Base-by-base conservation (phyloP, 2,329 filamentous ascomycete species). In the Epichloe bromicola region DNA sequence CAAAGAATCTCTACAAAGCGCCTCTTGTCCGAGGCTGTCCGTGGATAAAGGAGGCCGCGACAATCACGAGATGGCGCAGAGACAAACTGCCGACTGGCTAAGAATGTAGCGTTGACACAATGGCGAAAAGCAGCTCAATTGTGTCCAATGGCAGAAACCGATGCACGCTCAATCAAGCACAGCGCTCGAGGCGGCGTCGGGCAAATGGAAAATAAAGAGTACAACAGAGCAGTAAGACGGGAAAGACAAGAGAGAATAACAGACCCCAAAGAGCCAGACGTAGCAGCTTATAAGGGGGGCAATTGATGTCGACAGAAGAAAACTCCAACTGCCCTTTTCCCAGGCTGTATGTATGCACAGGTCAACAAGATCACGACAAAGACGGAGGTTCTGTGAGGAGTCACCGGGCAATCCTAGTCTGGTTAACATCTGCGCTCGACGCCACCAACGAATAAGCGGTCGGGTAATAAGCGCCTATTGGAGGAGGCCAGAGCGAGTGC, bases 361-460 rank as follows among this genome's bases (percentile, higher is more conserved):
- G 33, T 20, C 30, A 8, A 30, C 4, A 8, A 48, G 26, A 33
- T 20, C 20, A 12, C 15, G 23, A 44, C 14, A 4, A 30, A 20
- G 34, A 39, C 43, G 17, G 15, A 23, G 15, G 12, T 23, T 23
- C 17, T n/a, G 38, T 7, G 53, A 53, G 43, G 53, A 55, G 53
- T 53, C 49, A 54, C 48, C 46, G 48, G 38, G 49, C 12, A 37
- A 51, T 45, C 47, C 44, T 30, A 41, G n/a, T 36, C 33, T 17
- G 49, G 41, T 15, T 15, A 47, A 54, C 40, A 30, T 34, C 38
- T 41, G 19, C 12, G 47, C 37, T 45, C 20, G 33, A 52, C 43
- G 40, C 39, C 47, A 47, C 47, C 33, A 50, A 30, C 47, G 36
- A 46, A 33, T 46, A 23, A 46, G 20, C 20, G 20, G 20, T 20